These are phyloP conservation scores for Peronospora farinosa DNA, from an alignment of 352 stramenopile species.

Conservation along the genomic window DNA sequence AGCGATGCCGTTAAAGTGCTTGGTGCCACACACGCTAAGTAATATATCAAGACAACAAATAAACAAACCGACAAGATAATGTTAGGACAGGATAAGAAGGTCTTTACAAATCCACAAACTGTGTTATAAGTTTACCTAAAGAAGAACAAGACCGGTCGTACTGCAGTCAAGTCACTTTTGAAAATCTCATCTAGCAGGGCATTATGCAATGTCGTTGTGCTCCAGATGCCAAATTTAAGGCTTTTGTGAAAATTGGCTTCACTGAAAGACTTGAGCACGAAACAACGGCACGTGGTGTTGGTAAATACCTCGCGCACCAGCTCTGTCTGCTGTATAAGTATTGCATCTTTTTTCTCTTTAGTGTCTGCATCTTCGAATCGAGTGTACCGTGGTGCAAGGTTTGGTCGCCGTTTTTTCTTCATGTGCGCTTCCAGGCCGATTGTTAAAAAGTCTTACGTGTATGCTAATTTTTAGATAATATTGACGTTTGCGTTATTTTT, in stretches of 20 bases:
- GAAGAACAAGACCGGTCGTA: constrained; percentile 65
- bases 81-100: not conserved
- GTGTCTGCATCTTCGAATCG: not conserved
- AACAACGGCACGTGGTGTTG: constrained; percentile 63
- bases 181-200: constrained; percentile 64
- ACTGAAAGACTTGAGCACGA: constrained; percentile 83
- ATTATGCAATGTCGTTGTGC: constrained; percentile 65
- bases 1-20: constrained; percentile 73
- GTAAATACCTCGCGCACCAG: constrained; percentile 52
- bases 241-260: constrained; percentile 84
- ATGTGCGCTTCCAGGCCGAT: not conserved
- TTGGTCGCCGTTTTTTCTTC: constrained; percentile 28
- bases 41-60: not conserved
- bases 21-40: constrained; percentile 58
- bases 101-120: not conserved
- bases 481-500: too few relatives aligned
- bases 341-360: not conserved
- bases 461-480: too few relatives aligned
- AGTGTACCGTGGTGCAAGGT: constrained; percentile 47
- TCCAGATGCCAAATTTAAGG: constrained; percentile 80
- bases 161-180: constrained; percentile 54
- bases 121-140: constrained; percentile 42
- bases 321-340: constrained; percentile 25
- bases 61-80: not conserved
- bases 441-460: not conserved